Evolutionary conservation across 2,329 filamentous ascomycete species (phyloP), one percentile per base, ranked within the genome.

Genomic region (Penicillium hordei): DNA sequence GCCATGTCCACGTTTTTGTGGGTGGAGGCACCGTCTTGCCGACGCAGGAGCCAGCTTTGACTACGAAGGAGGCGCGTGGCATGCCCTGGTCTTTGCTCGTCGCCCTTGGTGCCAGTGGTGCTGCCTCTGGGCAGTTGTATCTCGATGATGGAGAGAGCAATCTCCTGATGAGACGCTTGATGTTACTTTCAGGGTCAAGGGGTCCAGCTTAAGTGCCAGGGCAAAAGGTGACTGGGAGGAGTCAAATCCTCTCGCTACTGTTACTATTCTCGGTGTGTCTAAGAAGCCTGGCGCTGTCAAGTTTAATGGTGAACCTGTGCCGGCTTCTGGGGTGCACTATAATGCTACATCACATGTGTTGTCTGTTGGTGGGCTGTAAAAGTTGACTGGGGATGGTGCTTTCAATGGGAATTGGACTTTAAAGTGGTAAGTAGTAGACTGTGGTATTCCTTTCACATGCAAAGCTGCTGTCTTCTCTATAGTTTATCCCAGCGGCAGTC

Each of bases 131-230:
- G 0, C 72, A 77, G 19, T 72, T 93, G 31, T 92, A 93, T 68
- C 69, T 92, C 8, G 90, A 93, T 65, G 90, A 93, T 64, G 89
- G 90, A 1, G 87, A 88, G 74, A 89, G 85, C 55, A 57, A 91
- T 8, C 72, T 34, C 87, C 83, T 0, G 77, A 81, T 13, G 76
- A 79, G 0, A 86, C 81, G 0, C 78, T 86, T 5, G 79, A 78
- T 59, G 81, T 91, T 25, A 68, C 78, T 5, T 72, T 72, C 56
- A 48, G 36, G 23, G 68, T 60, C 8, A 56, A 60, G 6, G 33
- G 55, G 4, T 78, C 76, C 0, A 74, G 75, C 5, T 69, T 89
- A 5, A 77, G 76, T 38, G 83, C 80, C 0, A 73, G 69, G 5
- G 77, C 81, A 0, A 62, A 72, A 1, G 87, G 87, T 0, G 71